These are phyloP conservation scores for Cercospora citrullina DNA, from an alignment of 2,329 filamentous ascomycete genomes.

Conservation along the genomic window DNA sequence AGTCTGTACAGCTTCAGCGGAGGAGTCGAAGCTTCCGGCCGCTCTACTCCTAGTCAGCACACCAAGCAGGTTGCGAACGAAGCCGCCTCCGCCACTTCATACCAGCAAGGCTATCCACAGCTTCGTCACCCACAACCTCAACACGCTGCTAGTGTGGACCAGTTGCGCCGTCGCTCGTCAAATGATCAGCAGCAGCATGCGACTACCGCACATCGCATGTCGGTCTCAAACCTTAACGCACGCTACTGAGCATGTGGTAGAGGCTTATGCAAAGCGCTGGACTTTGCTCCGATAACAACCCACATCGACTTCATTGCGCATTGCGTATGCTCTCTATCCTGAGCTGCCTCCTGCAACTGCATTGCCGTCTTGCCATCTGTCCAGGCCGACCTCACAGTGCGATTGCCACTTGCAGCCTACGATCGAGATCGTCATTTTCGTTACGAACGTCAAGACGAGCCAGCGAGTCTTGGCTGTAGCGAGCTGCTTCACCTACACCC, in stretches of 20 bases:
- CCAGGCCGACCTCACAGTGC: background rate
- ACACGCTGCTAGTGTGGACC: constrained; percentile 31
- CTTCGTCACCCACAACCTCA: constrained; percentile 31
- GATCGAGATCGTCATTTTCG: background rate
- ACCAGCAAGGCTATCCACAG: constrained; percentile 20
- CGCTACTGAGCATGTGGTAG: constrained; percentile 23
- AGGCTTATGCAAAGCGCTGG: background rate
- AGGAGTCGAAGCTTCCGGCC: constrained; percentile 23
- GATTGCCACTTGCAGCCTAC: background rate
- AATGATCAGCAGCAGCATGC: constrained; percentile 29
- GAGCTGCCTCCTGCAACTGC: background rate
- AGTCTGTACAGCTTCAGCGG: constrained; percentile 37
- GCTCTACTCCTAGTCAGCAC: constrained; percentile 21
- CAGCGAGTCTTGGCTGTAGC: background rate
- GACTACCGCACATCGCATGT: constrained; percentile 31
- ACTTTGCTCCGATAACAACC: background rate
- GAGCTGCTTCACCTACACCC: background rate
- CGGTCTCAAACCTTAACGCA: constrained; percentile 32
- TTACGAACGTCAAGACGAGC: background rate
- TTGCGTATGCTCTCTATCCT: background rate
- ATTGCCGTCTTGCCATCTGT: background rate
- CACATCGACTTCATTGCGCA: constrained; percentile 5
- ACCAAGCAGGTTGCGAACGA: constrained; percentile 16
- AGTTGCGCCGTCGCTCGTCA: constrained; percentile 29
- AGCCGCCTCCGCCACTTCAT: constrained; percentile 9